Conservation (phyloP, 2,329 filamentous ascomycete species). For the Microsporum audouinii region DNA sequence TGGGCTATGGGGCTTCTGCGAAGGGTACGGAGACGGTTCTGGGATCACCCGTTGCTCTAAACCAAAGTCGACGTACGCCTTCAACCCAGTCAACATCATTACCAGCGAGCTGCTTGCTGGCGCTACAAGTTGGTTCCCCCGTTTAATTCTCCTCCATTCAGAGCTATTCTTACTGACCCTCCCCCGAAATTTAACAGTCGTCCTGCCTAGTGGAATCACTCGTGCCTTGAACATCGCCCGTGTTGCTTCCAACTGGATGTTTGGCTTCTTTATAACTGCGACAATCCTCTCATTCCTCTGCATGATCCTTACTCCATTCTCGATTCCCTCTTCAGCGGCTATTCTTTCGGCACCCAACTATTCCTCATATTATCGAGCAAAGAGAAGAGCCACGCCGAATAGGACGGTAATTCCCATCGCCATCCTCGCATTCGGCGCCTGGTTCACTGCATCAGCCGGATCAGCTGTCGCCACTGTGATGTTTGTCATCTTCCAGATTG, state of each 20-base stretch:
- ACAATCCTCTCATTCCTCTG: slow-evolving; percentile 60
- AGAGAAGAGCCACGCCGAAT: slow-evolving; percentile 23
- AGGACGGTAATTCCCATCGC: slow-evolving; percentile 48
- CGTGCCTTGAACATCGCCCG: slow-evolving; percentile 63
- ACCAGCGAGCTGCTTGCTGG: slow-evolving; percentile 68
- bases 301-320: slow-evolving; percentile 52
- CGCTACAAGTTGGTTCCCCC: slow-evolving; percentile 49
- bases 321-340: slow-evolving; percentile 31
- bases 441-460: slow-evolving; percentile 56
- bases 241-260: slow-evolving; percentile 74
- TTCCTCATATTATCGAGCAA: background rate
- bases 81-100: slow-evolving; percentile 77
- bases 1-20: slow-evolving; percentile 84
- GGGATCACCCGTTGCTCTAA: slow-evolving; percentile 61
- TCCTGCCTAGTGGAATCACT: slow-evolving; percentile 61
- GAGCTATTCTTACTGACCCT: background rate
- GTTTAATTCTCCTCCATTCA: background rate
- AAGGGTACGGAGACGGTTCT: slow-evolving; percentile 61
- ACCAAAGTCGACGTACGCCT: slow-evolving; percentile 67
- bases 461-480: slow-evolving; percentile 70
- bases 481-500: slow-evolving; percentile 68
- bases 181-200: slow-evolving; percentile 40
- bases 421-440: slow-evolving; percentile 55
- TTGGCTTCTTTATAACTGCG: slow-evolving; percentile 68
- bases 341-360: slow-evolving; percentile 21